Base-by-base conservation (phyloP, 2,329 filamentous ascomycete species). In the Pseudogymnoascus sp. region DNA sequence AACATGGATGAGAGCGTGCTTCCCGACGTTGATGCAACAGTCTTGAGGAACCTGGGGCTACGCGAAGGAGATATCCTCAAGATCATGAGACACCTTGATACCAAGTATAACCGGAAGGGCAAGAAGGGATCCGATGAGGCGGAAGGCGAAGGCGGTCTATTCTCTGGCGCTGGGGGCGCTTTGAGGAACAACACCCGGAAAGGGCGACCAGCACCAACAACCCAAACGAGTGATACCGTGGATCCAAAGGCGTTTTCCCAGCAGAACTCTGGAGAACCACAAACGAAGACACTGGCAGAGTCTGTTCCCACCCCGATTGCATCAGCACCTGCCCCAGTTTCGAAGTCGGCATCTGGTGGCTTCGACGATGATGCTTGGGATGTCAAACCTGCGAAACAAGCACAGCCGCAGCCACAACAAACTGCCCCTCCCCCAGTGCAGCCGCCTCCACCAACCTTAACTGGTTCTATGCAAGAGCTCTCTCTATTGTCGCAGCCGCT, bases 351-450 rank as follows among this genome's bases (percentile, higher is more conserved):
- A 37, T 71, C 76, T 44, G 78, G 81, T 64, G 91, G 91, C 2
- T 97, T 97, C 71, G 95, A 99, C 61, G 95, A 97, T 72, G 91
- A 97, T 78, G 95, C 95, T 7, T 99, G 95, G 95, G 91, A 96
- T 71, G 89, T 96, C 60, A 97, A 97, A 78, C 90, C 91, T 16
- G 84, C 89, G 12, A 89, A 86, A 72, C 83, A 87, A 61, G 62
- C 70, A 60, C 67, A 87, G 60, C 62, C 70, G 60, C 67, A 71
- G 67, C 67, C 75, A 60, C 63, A 74, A 34, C 69, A 80, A 21
- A 68, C 75, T 36, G 66, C 69, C 53, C 73, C 74, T 50, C 66
- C 79, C 59, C 71, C 77, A 40, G 70, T 79, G 31, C 69, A 77
- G n/a, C 71, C 77, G 21, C 71, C 79, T 12, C 70, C 77, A 62